Conservation (phyloP, 2,329 filamentous ascomycete species). For the Colletotrichum trifolii region DNA sequence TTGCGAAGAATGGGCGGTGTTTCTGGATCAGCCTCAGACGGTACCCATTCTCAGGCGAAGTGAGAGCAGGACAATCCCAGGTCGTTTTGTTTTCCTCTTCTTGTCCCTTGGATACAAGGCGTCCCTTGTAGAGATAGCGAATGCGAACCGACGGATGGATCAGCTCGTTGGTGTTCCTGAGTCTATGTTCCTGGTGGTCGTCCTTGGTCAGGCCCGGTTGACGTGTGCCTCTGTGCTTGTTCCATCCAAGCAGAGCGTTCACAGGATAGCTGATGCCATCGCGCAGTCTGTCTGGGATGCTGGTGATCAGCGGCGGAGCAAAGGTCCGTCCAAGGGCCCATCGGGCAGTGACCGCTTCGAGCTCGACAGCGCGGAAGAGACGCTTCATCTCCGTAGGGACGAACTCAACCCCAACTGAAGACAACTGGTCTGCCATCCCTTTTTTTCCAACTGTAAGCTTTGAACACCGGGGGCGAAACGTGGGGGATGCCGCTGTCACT, state of each 20-base stretch:
- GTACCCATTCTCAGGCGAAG: too few species aligned
- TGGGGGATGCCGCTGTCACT: not conserved
- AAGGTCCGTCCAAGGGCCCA: constrained; percentile 38
- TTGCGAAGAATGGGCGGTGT: too few species aligned
- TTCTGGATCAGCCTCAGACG: too few species aligned
- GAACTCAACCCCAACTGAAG: constrained; percentile 40
- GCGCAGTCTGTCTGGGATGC: constrained; percentile 21
- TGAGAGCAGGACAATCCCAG: constrained; percentile 14
- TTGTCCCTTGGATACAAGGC: constrained; percentile 43
- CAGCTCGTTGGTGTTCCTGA: constrained; percentile 40
- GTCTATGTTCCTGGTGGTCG: constrained; percentile 20
- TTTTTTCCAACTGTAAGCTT: not conserved
- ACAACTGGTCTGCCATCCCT: constrained; percentile 42
- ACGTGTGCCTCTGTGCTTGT: constrained; percentile 14
- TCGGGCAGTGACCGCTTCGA: constrained; percentile 25
- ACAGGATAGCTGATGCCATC: constrained; percentile 6
- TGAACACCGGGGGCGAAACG: not conserved
- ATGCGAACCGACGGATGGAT: constrained; percentile 47
- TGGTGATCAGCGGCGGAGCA: constrained; percentile 30
- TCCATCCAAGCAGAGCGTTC: constrained; percentile 1
- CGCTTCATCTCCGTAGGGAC: constrained; percentile 38
- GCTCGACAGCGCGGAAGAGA: constrained; percentile 34
- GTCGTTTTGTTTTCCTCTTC: constrained; percentile 38
- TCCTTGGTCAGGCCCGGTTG: constrained; percentile 41
- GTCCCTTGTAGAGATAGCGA: constrained; percentile 44